phyloP scores from a whole-genome alignment of 2,329 filamentous ascomycete species.

The Colletotrichum sp. region DNA sequence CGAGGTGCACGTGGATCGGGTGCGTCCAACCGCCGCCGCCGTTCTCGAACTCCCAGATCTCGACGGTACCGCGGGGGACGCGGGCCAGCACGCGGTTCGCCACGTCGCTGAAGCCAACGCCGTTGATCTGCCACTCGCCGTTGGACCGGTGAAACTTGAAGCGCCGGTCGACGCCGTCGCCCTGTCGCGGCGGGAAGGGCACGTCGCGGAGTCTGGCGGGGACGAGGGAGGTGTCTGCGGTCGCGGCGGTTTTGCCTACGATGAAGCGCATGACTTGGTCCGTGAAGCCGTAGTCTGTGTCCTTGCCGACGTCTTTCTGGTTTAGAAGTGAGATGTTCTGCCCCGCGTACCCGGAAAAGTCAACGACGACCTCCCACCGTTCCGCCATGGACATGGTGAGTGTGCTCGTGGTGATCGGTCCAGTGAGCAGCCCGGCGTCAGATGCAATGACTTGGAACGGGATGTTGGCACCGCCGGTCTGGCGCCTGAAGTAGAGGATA shows the following conservation, averaged over 20 bases:
- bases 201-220: conserved; percentile 40
- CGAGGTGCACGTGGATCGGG: conserved; percentile 62
- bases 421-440: conserved; percentile 55
- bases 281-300: conserved; percentile 55
- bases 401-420: conserved; percentile 45
- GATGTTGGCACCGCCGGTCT: conserved; percentile 35
- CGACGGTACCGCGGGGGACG: conserved; percentile 48
- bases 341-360: conserved; percentile 54
- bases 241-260: conserved; percentile 39
- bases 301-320: conserved; percentile 39
- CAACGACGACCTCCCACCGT: conserved; percentile 62
- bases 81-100: conserved; percentile 53
- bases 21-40: conserved; percentile 55
- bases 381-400: conserved; percentile 59
- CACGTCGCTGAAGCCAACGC: conserved; percentile 49
- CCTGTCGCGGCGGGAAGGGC: conserved; percentile 37
- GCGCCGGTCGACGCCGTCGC: conserved; percentile 41
- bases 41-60: conserved; percentile 57
- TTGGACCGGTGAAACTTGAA: conserved; percentile 51
- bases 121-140: conserved; percentile 57
- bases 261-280: conserved; percentile 58
- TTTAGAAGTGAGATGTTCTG: conserved; percentile 49
- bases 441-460: conserved; percentile 59
- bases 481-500: conserved; percentile 48
- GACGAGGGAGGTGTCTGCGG: conserved; percentile 39